phyloP scores from a whole-genome alignment of 192 early-diverging fungal species.

The Gryganskiella cystojenkinii region DNA sequence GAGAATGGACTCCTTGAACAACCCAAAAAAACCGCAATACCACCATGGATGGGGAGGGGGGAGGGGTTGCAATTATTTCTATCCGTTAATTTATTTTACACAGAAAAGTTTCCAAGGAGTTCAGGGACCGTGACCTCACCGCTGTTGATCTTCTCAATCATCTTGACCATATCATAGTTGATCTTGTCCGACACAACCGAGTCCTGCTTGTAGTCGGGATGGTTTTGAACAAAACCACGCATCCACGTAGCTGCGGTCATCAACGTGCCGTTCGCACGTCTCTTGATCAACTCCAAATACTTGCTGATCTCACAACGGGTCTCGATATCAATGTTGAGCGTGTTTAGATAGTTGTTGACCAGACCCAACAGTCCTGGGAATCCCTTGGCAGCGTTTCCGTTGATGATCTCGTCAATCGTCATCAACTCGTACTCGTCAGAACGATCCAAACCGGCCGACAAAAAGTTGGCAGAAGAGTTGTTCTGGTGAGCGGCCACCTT shows the following conservation, averaged over 20 bases:
- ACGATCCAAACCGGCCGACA: constrained; percentile 23
- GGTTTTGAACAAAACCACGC: constrained; percentile 85
- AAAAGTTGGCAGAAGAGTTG: background rate
- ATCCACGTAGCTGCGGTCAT: constrained; percentile 93
- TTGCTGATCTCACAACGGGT: constrained; percentile 75
- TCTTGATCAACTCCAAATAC: constrained; percentile 84
- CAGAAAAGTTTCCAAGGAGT: constrained; percentile 55
- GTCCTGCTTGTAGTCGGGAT: constrained; percentile 91
- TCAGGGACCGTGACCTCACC: constrained; percentile 62
- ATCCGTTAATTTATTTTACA: constrained; percentile 28
- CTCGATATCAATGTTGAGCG: constrained; percentile 70
- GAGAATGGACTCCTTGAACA: too few species aligned
- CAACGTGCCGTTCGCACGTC: constrained; percentile 83
- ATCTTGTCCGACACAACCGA: constrained; percentile 87
- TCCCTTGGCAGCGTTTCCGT: constrained; percentile 73
- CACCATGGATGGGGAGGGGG: too few species aligned
- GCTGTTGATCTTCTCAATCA: constrained; percentile 64
- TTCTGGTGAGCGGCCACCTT: background rate
- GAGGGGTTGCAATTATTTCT: too few species aligned
- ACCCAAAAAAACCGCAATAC: too few species aligned
- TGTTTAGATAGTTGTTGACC: constrained; percentile 87
- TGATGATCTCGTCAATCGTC: constrained; percentile 94
- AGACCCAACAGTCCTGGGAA: constrained; percentile 89
- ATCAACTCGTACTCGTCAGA: constrained; percentile 74
- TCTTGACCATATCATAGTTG: constrained; percentile 86